These are phyloP conservation scores for Lodderomyces metapsilosis DNA, from an alignment of 1,139 yeast species.

Conservation along the genomic window DNA sequence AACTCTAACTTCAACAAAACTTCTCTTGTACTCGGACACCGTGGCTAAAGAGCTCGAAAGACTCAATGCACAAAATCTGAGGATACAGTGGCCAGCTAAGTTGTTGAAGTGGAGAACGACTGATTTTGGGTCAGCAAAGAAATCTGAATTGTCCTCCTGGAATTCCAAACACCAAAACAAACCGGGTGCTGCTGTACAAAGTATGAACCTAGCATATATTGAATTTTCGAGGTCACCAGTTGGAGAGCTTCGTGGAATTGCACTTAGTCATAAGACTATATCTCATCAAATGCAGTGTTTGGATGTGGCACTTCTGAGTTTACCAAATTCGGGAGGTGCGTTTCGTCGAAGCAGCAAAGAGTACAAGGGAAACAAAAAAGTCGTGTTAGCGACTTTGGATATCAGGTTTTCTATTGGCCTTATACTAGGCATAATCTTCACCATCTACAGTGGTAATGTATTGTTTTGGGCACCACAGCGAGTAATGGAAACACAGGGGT, in stretches of 20 bases:
- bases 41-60: conserved; percentile 71
- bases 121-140: conserved; percentile 73
- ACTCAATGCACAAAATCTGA: conserved; percentile 36
- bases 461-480: conserved; percentile 77
- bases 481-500: conserved; percentile 78
- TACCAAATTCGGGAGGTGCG: conserved; percentile 49
- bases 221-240: conserved; percentile 90
- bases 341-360: conserved; percentile 33
- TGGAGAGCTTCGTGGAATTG: conserved; percentile 92
- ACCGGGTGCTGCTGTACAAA: conserved; percentile 34
- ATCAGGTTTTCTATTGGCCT: conserved; percentile 86
- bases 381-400: conserved; percentile 73
- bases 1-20: conserved; percentile 70
- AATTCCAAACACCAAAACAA: conserved; percentile 21
- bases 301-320: conserved; percentile 63
- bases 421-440: conserved; percentile 74
- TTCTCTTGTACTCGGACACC: conserved; percentile 78
- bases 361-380: conserved; percentile 29
- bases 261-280: conserved; percentile 83
- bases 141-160: conserved; percentile 37
- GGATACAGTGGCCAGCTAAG: conserved; percentile 44
- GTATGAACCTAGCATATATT: conserved; percentile 77
- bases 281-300: conserved; percentile 84
- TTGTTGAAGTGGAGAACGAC: conserved; percentile 79
- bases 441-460: conserved; percentile 82